Percentiles rank a stretch among this genome's conserved stretches.
These are phyloP conservation scores for Globisporangium lucens DNA, from an alignment of 352 stramenopile species.

Conservation along the genomic window DNA sequence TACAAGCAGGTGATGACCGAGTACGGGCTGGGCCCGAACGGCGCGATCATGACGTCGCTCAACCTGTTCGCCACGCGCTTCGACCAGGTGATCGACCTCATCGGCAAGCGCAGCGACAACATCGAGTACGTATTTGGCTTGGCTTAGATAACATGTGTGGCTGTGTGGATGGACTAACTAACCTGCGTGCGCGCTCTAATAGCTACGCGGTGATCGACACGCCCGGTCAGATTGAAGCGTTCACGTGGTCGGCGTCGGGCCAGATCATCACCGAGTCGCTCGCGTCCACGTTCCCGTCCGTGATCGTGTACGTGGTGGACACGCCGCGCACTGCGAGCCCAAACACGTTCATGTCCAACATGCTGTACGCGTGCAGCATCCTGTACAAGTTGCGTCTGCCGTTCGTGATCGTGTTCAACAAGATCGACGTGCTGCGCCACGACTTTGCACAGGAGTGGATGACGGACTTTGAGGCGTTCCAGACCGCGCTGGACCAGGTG, in stretches of 20 bases:
- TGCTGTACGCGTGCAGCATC: conserved; percentile 99
- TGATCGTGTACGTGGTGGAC: conserved; percentile 98
- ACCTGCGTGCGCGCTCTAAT: not conserved
- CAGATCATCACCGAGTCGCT: conserved; percentile 98
- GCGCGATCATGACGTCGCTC: conserved; percentile 98
- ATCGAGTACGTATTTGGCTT: conserved; percentile 66
- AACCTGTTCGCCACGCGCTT: conserved; percentile 99
- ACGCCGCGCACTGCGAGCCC: conserved; percentile 94
- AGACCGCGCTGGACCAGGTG: conserved; percentile 92
- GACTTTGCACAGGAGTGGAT: conserved; percentile 98
- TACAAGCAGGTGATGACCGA: conserved; percentile 99
- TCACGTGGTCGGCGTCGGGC: conserved; percentile 98
- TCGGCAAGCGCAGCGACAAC: conserved; percentile 86
- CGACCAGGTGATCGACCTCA: conserved; percentile 96
- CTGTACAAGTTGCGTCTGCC: conserved; percentile 97
- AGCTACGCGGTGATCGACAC: conserved; percentile 98
- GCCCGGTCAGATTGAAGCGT: conserved; percentile 99
- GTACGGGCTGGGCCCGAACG: conserved; percentile 98
- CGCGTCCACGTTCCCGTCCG: conserved; percentile 95
- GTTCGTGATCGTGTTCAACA: conserved; percentile 98
- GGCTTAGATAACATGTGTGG: not conserved
- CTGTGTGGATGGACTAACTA: not conserved
- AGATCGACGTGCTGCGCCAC: conserved; percentile 94
- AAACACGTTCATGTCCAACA: conserved; percentile 99
- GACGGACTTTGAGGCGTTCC: conserved; percentile 98